Percentiles rank a stretch among this genome's conserved stretches.
Evolutionary conservation across 352 stramenopile species (phyloP).

Genomic region (Phytophthora sp.): DNA sequence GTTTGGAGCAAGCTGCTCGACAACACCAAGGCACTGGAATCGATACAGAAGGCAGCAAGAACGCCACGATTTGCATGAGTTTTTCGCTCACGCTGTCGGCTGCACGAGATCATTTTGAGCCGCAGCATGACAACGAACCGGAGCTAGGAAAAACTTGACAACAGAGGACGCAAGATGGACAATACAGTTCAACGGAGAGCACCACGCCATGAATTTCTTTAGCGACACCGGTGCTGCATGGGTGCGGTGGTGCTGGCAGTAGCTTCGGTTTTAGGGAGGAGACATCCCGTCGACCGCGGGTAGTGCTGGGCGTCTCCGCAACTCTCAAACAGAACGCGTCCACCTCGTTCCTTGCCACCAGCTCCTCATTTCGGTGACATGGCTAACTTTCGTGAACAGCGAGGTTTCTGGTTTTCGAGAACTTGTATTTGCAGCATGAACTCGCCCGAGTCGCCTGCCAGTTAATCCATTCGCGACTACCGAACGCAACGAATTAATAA

Average conservation of each 20-base stretch:
- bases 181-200: neutral
- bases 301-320: neutral
- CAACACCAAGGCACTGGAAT: too few relatives aligned
- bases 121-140: too few relatives aligned
- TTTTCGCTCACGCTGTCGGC: neutral
- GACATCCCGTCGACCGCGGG: neutral
- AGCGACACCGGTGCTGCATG: neutral
- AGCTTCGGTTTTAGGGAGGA: neutral
- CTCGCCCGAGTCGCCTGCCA: neutral
- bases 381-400: too few relatives aligned
- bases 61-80: too few relatives aligned
- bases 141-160: neutral
- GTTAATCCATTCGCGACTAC: constrained; percentile 2
- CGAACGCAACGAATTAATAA: neutral
- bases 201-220: constrained; percentile 10
- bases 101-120: neutral
- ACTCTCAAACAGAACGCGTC: neutral
- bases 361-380: constrained; percentile 7
- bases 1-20: too few relatives aligned
- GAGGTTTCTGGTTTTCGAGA: neutral
- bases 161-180: neutral
- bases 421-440: neutral
- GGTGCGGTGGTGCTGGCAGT: neutral
- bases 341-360: too few relatives aligned
- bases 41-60: too few relatives aligned